Percentiles rank a stretch among this genome's conserved stretches.
Conservation (phyloP, 768 basidiomycete genomes). For the Suillus sp. region DNA sequence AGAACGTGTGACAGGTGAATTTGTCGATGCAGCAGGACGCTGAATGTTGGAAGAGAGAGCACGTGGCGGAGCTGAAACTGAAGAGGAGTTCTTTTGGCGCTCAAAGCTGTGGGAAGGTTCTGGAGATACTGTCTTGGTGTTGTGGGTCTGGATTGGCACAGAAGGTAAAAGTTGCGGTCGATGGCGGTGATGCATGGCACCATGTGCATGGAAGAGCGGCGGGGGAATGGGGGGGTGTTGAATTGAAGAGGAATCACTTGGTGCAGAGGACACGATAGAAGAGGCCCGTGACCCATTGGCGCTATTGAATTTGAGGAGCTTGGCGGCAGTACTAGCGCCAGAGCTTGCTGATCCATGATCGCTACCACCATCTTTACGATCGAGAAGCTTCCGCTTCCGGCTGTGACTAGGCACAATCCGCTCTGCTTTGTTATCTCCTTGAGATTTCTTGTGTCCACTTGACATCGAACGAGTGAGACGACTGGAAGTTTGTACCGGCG, state of each 20-base stretch:
- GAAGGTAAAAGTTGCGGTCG: constrained; percentile 17
- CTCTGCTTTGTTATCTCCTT: constrained; percentile 32
- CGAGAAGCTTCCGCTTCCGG: constrained; percentile 7
- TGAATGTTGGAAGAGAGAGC: background rate
- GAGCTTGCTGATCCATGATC: constrained; percentile 38
- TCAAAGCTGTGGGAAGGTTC: constrained; percentile 7
- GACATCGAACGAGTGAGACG: constrained; percentile 29
- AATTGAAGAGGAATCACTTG: constrained; percentile 28
- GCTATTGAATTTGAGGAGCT: constrained; percentile 34
- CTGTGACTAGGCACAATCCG: constrained; percentile 32
- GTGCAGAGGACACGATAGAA: constrained; percentile 47
- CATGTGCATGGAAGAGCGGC: constrained; percentile 28
- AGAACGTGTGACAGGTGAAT: constrained; percentile 63
- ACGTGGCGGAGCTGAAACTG: background rate
- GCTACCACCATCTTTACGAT: constrained; percentile 23
- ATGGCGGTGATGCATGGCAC: constrained; percentile 30
- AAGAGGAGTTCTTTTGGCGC: background rate
- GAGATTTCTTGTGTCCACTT: constrained; percentile 11
- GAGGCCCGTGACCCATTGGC: constrained; percentile 41
- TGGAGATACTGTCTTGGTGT: constrained; percentile 13
- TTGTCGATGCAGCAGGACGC: constrained; percentile 24
- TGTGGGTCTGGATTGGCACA: constrained; percentile 6
- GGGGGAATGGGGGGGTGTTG: constrained; percentile 15
- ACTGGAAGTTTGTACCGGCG: constrained; percentile 13
- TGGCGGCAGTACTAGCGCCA: constrained; percentile 40